These are phyloP conservation scores for Asterophora parasitica DNA, from an alignment of 768 basidiomycete genomes.

Conservation along the genomic window DNA sequence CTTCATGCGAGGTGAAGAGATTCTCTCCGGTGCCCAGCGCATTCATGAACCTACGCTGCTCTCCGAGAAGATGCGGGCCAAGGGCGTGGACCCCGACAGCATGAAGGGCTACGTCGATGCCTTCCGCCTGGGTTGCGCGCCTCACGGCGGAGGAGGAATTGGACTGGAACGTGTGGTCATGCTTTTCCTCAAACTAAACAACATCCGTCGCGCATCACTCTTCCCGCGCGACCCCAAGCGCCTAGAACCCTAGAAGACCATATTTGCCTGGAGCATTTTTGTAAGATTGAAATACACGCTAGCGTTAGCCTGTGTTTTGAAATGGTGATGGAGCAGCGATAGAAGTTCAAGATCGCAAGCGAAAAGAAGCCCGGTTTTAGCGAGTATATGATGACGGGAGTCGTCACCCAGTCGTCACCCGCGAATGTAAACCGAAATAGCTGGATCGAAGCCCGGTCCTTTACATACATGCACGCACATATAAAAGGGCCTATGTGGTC, in stretches of 20 bases:
- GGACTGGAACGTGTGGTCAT: slow-evolving; percentile 94
- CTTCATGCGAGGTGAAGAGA: slow-evolving; percentile 99
- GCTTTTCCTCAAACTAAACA: slow-evolving; percentile 95
- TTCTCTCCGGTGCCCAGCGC: slow-evolving; percentile 96
- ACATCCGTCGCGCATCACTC: slow-evolving; percentile 87
- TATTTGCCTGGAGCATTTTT: neutral
- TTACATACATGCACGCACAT: slow-evolving; percentile 11
- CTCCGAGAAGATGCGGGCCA: slow-evolving; percentile 76
- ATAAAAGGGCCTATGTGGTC: slow-evolving; percentile 1
- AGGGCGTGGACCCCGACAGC: slow-evolving; percentile 84
- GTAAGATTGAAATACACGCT: neutral
- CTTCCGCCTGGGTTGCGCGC: slow-evolving; percentile 91
- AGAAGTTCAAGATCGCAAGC: slow-evolving; percentile 20
- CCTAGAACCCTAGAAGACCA: slow-evolving; percentile 63
- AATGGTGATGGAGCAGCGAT: slow-evolving; percentile 11
- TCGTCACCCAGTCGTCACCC: slow-evolving; percentile 29
- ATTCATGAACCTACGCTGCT: slow-evolving; percentile 88
- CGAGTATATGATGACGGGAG: slow-evolving; percentile 22
- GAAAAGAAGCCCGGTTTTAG: slow-evolving; percentile 27
- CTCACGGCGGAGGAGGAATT: slow-evolving; percentile 96
- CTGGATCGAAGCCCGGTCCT: slow-evolving; percentile 16
- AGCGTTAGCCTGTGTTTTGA: slow-evolving; percentile 6
- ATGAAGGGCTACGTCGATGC: slow-evolving; percentile 94
- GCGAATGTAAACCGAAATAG: slow-evolving; percentile 22
- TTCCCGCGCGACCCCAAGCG: slow-evolving; percentile 98